Conservation (phyloP, 129 eudicot species). For the Flaveria trinervia region DNA sequence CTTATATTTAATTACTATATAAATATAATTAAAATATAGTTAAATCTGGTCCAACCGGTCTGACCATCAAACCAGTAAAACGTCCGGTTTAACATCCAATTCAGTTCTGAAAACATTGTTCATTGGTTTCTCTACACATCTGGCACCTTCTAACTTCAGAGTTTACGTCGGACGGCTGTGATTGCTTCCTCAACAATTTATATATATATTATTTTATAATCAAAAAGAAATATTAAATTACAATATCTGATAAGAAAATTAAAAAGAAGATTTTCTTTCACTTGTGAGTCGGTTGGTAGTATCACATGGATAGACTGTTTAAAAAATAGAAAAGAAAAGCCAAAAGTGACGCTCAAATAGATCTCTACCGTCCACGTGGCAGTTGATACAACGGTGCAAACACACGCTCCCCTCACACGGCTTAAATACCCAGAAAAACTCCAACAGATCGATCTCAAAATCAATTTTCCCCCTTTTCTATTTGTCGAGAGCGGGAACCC, state of each 20-base stretch:
- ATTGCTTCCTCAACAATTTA: no score
- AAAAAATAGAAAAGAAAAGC: not conserved
- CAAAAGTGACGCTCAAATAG: not conserved
- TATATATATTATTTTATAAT: no score
- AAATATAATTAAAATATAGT: no score
- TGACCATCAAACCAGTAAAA: no score
- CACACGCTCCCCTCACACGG: not conserved
- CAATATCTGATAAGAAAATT: no score
- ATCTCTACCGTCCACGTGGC: conserved; percentile 11
- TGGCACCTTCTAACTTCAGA: no score
- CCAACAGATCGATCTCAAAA: not conserved
- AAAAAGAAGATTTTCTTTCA: not conserved
- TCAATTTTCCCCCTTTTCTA: not conserved
- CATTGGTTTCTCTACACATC: no score
- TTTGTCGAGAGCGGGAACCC: conserved; percentile 38
- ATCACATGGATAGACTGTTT: not conserved
- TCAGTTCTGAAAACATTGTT: no score
- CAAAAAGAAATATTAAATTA: not conserved
- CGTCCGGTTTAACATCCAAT: no score
- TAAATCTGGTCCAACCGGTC: no score
- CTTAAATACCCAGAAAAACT: not conserved
- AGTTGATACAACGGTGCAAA: not conserved
- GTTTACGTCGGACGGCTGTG: no score
- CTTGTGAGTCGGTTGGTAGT: conserved; percentile 4
- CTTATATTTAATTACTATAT: no score